These are phyloP conservation scores for Amylostereum areolatum DNA, from an alignment of 1,284 basidiomycete species.

Conservation along the genomic window DNA sequence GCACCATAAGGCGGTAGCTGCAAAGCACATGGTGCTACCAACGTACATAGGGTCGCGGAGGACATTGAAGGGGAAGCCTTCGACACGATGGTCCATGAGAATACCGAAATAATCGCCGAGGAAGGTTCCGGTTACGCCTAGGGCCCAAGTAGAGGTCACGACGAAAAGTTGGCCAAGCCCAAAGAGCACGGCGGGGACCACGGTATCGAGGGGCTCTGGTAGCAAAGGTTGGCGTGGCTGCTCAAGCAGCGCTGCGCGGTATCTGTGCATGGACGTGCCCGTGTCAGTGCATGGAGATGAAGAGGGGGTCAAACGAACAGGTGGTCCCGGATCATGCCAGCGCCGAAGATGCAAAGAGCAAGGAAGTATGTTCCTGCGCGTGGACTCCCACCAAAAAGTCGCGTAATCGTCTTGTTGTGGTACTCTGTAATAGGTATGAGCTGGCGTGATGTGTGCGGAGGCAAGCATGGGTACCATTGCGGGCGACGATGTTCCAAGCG, in stretches of 20 bases:
- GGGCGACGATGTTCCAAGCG: conserved; percentile 94
- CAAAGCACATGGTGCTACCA: conserved; percentile 84
- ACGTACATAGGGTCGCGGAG: conserved; percentile 95
- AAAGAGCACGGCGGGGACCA: conserved; percentile 66
- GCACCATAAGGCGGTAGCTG: conserved; percentile 78
- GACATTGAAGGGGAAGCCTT: conserved; percentile 94
- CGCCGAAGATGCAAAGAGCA: conserved; percentile 83
- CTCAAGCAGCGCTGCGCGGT: conserved; percentile 62
- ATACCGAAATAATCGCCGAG: conserved; percentile 99
- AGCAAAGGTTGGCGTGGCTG: conserved; percentile 62
- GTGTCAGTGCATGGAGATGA: background rate
- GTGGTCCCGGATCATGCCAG: conserved; percentile 81
- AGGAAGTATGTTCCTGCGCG: conserved; percentile 86
- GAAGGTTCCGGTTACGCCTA: conserved; percentile 93
- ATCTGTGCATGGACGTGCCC: conserved; percentile 37
- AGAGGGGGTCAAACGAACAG: conserved; percentile 50
- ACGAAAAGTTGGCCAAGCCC: conserved; percentile 76
- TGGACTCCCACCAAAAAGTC: conserved; percentile 69
- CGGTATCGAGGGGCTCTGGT: conserved; percentile 52
- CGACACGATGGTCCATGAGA: conserved; percentile 82
- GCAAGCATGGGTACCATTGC: conserved; percentile 63
- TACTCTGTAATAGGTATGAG: conserved; percentile 55
- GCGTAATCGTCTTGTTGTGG: conserved; percentile 81
- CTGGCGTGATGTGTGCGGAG: conserved; percentile 1
- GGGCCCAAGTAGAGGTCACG: conserved; percentile 82